Evolutionary conservation across 1,139 yeast genomes (phyloP).

Genomic region (Debaryomycetaceae sp.): DNA sequence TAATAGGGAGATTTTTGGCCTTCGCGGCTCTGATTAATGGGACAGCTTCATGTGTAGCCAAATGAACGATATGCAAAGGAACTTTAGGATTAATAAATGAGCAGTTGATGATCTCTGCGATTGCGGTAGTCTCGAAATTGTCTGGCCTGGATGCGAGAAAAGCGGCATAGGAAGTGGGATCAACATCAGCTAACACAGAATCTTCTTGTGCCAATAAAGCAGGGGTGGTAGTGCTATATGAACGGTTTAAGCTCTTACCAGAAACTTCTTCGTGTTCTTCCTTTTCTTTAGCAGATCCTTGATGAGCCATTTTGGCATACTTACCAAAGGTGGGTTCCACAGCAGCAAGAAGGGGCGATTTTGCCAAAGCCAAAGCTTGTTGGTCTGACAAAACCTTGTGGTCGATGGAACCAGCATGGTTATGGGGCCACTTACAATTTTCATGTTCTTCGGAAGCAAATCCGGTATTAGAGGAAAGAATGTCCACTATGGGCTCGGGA

Average conservation of each 20-base stretch:
- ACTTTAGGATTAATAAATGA: slow-evolving; percentile 60
- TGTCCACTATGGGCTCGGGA: slow-evolving; percentile 34
- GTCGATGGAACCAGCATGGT: slow-evolving; percentile 39
- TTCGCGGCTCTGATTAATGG: slow-evolving; percentile 71
- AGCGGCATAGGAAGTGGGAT: slow-evolving; percentile 68
- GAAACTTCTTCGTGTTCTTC: background rate
- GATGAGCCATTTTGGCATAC: slow-evolving; percentile 45
- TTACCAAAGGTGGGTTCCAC: slow-evolving; percentile 56
- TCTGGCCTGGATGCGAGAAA: slow-evolving; percentile 88
- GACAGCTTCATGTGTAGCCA: slow-evolving; percentile 79
- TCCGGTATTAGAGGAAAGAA: slow-evolving; percentile 19
- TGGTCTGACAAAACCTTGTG: slow-evolving; percentile 40
- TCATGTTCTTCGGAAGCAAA: slow-evolving; percentile 26
- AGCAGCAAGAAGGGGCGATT: slow-evolving; percentile 52
- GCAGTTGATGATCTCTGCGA: slow-evolving; percentile 63
- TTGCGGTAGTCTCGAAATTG: slow-evolving; percentile 79
- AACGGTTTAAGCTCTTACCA: slow-evolving; percentile 7
- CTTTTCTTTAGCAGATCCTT: slow-evolving; percentile 14
- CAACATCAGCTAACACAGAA: slow-evolving; percentile 42
- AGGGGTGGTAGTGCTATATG: slow-evolving; percentile 30
- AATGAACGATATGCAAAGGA: slow-evolving; percentile 82
- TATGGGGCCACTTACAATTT: slow-evolving; percentile 34
- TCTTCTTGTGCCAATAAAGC: slow-evolving; percentile 44
- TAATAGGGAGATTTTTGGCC: slow-evolving; percentile 50
- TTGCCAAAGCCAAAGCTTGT: slow-evolving; percentile 52